Conservation (phyloP, 768 basidiomycete species). For the Candolleomyces eurysporus region DNA sequence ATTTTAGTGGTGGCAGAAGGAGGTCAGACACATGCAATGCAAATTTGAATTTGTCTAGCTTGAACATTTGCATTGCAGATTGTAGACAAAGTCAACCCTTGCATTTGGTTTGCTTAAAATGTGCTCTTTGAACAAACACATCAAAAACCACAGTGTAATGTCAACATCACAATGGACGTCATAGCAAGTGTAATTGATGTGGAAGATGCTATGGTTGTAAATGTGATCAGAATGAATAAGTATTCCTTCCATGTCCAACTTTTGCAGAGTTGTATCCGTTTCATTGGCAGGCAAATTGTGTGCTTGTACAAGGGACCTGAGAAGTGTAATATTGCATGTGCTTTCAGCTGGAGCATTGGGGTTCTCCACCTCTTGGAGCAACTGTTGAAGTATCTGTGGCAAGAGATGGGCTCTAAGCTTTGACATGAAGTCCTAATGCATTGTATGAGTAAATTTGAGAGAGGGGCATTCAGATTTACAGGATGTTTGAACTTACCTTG, state of each 20-base stretch:
- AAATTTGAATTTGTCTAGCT: too few species aligned
- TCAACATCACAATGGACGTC: constrained; percentile 14
- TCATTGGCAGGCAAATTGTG: neutral
- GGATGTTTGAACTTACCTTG: neutral
- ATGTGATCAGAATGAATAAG: constrained; percentile 9
- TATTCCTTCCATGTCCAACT: neutral
- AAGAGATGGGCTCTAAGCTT: constrained; percentile 34
- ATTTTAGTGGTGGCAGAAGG: too few species aligned
- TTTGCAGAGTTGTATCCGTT: neutral
- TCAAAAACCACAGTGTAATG: too few species aligned
- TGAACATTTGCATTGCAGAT: too few species aligned
- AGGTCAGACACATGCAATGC: too few species aligned
- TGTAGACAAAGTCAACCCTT: too few species aligned
- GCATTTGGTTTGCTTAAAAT: too few species aligned
- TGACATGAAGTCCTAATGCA: constrained; percentile 22
- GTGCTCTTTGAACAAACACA: too few species aligned
- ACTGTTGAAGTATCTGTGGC: constrained; percentile 19
- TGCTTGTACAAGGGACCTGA: neutral
- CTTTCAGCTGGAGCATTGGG: neutral
- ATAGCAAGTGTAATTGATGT: constrained; percentile 18
- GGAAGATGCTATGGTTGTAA: constrained; percentile 10
- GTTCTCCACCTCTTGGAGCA: neutral
- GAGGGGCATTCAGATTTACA: too few species aligned
- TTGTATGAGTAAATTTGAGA: neutral
- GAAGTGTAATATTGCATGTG: neutral